Base-by-base conservation (phyloP, 1,284 basidiomycete species). In the Papiliotrema fonsecae region DNA sequence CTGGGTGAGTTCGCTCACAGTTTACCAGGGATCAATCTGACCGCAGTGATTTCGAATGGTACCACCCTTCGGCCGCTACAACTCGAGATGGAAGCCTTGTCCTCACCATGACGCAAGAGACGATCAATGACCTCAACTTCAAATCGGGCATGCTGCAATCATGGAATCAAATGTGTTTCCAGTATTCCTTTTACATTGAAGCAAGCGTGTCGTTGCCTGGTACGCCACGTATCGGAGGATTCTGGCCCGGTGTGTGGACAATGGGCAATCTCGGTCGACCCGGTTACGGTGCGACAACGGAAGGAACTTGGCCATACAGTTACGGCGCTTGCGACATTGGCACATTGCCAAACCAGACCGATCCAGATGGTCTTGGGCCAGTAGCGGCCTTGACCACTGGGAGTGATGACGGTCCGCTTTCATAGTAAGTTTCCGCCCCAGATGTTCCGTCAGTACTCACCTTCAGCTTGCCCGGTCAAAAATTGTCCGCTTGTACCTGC, bases 181-280 rank as follows among this genome's bases (percentile, higher is more conserved):
- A 67, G 55, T 68, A 59, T 35, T 59, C 57, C 3, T 53, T 60
- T 43, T 66, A 67, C 49, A 50, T 77, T 42, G 77, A 77, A 61
- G 79, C 80, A 4, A 78, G 79, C 6, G 82, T 92, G n/a, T 81
- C 79, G n/a, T 75, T 97, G 7, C 93, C 94, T 0, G 94, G 93
- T 18, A 57, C 47, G 22, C 56, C 54, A 27, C 35, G 38, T 7
- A 46, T 66, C 21, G 55, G 60, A 31, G 82, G 82, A 35, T 76
- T 87, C 27, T 89, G 86, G 86, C 86, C 86, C 19, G 85, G 83
- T 37, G 70, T 86, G 52, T 93, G 90, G 90, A 88, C 86, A 6
- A 88, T 96, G 86, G 90, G 90, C 3, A 94, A 94, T 63, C 78
- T 96, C 3, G 90, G 84, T 1, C 76, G 90, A 45, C 83, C 89